Evolutionary conservation across 2,329 filamentous ascomycete genomes (phyloP).

Genomic region (Nakataea oryzae): DNA sequence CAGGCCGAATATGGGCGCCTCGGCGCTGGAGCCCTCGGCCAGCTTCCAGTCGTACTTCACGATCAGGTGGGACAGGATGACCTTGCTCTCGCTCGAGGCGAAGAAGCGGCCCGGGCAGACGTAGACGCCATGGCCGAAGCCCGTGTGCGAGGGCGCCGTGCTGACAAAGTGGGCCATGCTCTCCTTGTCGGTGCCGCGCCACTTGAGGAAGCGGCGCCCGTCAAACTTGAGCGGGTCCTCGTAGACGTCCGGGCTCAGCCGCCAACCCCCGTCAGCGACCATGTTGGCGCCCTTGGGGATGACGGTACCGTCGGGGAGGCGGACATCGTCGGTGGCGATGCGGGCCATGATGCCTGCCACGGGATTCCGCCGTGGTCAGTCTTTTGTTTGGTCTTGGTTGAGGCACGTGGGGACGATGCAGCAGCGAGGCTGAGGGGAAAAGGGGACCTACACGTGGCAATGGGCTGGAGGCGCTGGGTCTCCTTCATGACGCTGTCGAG

Average conservation of each 20-base stretch:
- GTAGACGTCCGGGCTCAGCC: constrained; percentile 14
- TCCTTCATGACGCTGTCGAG: constrained; percentile 22
- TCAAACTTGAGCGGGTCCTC: constrained; percentile 15
- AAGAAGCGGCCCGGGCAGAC: constrained; percentile 4
- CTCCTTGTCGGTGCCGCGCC: constrained; percentile 14
- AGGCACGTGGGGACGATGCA: background rate
- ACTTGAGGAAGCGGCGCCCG: constrained; percentile 16
- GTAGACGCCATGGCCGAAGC: constrained; percentile 3
- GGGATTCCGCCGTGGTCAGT: background rate
- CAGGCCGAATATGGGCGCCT: background rate
- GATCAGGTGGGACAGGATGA: constrained; percentile 3
- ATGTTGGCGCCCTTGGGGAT: constrained; percentile 13
- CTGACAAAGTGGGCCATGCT: constrained; percentile 15
- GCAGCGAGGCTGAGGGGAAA: background rate
- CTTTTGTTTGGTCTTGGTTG: background rate
- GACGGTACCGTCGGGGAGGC: constrained; percentile 12
- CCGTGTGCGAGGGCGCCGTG: background rate
- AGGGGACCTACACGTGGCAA: constrained; percentile 6
- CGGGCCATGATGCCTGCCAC: constrained; percentile 9
- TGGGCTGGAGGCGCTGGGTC: constrained; percentile 18
- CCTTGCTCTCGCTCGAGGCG: constrained; percentile 1
- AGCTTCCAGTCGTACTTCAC: constrained; percentile 3
- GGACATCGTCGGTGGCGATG: constrained; percentile 7
- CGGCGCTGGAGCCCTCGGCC: constrained; percentile 1
- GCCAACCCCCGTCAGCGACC: constrained; percentile 9